Evolutionary conservation across 108 stramenopile species (phyloP).

Genomic region (Poteriospumella lacustris): DNA sequence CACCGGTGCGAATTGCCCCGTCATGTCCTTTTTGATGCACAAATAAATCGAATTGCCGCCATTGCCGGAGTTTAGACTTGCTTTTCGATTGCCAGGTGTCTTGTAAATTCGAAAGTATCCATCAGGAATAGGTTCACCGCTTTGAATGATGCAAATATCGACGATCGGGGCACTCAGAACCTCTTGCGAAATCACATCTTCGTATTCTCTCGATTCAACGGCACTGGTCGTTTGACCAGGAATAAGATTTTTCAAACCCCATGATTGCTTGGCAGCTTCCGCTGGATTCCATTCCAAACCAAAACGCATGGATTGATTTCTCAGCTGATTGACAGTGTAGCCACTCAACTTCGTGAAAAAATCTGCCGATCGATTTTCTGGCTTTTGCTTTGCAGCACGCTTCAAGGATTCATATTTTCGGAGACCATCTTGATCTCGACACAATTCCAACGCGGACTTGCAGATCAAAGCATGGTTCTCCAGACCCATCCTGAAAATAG

Average conservation of each 20-base stretch:
- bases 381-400: neutral
- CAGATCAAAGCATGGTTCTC: neutral
- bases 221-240: neutral
- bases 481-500: neutral
- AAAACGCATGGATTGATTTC: neutral
- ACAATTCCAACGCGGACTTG: neutral
- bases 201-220: constrained; percentile 6
- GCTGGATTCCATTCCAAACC: neutral
- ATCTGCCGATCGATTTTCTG: neutral
- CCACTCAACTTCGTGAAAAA: neutral
- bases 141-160: constrained; percentile 24
- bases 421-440: neutral
- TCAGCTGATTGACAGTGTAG: neutral
- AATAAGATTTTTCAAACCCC: neutral
- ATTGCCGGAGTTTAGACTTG: neutral
- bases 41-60: constrained; percentile 26
- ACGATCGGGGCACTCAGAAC: constrained; percentile 4
- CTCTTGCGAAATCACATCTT: constrained; percentile 10
- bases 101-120: constrained; percentile 20
- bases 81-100: constrained; percentile 18
- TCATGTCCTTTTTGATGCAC: constrained; percentile 19
- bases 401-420: neutral
- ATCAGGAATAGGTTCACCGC: constrained; percentile 12
- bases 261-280: neutral
- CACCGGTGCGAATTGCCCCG: neutral